phyloP scores from a whole-genome alignment of 1,284 basidiomycete genomes.

The Porogramme epimiltina region DNA sequence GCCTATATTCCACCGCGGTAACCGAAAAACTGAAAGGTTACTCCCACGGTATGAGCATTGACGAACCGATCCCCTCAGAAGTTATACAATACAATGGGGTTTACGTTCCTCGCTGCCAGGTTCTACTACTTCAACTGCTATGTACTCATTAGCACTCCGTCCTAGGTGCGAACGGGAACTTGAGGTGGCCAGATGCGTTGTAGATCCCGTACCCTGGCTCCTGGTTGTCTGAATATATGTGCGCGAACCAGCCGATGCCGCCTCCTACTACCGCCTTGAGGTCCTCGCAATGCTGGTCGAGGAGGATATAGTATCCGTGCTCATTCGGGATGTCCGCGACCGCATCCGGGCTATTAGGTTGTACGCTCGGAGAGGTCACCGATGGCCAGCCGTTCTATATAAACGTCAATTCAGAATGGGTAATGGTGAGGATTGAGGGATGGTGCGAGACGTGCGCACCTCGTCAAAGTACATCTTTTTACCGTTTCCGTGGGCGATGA shows the following conservation, averaged over 20 bases:
- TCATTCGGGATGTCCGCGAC: slow-evolving; percentile 61
- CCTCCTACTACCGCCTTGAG: slow-evolving; percentile 61
- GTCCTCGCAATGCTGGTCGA: slow-evolving; percentile 63
- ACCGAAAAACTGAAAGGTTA: too few species aligned
- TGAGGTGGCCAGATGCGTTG: slow-evolving; percentile 43
- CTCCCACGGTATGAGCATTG: too few species aligned
- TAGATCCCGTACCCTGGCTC: slow-evolving; percentile 73
- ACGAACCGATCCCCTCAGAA: too few species aligned
- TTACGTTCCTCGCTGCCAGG: too few species aligned
- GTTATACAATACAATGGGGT: too few species aligned
- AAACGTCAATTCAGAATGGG: background rate
- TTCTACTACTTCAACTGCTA: too few species aligned
- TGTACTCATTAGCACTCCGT: slow-evolving; percentile 36
- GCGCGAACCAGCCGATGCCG: slow-evolving; percentile 79
- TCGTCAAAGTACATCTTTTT: slow-evolving; percentile 77
- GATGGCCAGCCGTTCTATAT: slow-evolving; percentile 78
- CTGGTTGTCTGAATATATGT: slow-evolving; percentile 68
- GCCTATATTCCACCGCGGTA: too few species aligned
- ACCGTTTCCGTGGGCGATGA: slow-evolving; percentile 54
- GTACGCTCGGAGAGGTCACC: slow-evolving; percentile 53
- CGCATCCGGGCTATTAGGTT: slow-evolving; percentile 55
- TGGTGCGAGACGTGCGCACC: slow-evolving; percentile 35
- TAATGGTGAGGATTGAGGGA: background rate
- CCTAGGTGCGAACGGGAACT: slow-evolving; percentile 53
- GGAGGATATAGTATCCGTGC: slow-evolving; percentile 64